Conservation (phyloP, 2,329 filamentous ascomycete genomes). For the Apiospora sp. region DNA sequence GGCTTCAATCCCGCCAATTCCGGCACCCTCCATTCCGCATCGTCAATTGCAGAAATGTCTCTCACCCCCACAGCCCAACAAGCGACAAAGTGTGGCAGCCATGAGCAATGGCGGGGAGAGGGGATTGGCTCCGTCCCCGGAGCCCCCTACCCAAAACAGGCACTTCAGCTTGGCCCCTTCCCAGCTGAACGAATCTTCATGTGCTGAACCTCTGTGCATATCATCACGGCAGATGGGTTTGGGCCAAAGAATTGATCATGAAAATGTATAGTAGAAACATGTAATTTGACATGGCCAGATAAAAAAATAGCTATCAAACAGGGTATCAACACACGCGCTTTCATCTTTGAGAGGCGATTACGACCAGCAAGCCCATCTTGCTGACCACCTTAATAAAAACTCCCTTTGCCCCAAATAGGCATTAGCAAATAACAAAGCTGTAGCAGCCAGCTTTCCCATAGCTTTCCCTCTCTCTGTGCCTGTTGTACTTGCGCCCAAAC, state of each 20-base stretch:
- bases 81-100: neutral
- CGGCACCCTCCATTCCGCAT: neutral
- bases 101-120: neutral
- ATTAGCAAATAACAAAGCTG: constrained; percentile 3
- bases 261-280: neutral
- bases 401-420: constrained; percentile 3
- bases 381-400: neutral
- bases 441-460: neutral
- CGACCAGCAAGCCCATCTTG: constrained; percentile 11
- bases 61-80: neutral
- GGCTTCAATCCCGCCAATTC: neutral
- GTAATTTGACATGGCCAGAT: neutral
- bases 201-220: neutral
- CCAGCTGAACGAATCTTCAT: neutral
- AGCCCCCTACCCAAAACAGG: neutral
- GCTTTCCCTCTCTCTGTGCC: neutral
- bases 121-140: neutral
- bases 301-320: constrained; percentile 12
- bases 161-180: neutral
- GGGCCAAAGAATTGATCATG: neutral
- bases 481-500: neutral
- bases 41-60: neutral
- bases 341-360: constrained; percentile 9
- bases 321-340: constrained; percentile 21
- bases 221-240: neutral